Percentiles rank a stretch among this genome's conserved stretches.
Conservation (phyloP, 345 rosid genomes). For the Lepidium sativum region DNA sequence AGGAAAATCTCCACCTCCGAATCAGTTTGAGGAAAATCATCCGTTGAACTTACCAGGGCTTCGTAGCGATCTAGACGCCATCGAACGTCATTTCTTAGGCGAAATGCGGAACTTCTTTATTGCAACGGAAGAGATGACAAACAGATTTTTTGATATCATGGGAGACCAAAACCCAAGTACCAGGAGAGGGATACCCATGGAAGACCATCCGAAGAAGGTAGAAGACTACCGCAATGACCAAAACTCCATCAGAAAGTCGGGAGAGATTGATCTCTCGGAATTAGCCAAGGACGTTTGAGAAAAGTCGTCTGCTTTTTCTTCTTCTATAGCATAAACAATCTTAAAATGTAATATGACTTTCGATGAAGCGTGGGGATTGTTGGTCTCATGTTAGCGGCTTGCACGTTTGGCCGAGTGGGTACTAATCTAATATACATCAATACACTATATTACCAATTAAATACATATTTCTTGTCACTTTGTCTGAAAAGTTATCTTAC, state of each 20-base stretch:
- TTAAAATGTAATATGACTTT: conserved; percentile 2
- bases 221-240: conserved; percentile 17
- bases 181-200: conserved; percentile 45
- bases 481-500: background rate
- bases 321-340: background rate
- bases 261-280: conserved; percentile 47
- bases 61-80: conserved; percentile 51
- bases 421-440: background rate
- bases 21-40: conserved; percentile 30
- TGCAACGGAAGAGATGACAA: conserved; percentile 68
- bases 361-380: background rate
- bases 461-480: background rate
- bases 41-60: conserved; percentile 68
- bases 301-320: background rate
- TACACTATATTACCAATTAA: background rate
- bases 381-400: conserved; percentile 6
- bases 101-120: conserved; percentile 53
- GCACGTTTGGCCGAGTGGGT: conserved; percentile 11
- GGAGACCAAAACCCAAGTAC: conserved; percentile 32
- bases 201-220: conserved; percentile 27
- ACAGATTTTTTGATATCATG: conserved; percentile 45
- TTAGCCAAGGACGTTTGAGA: conserved; percentile 60
- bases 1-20: conserved; percentile 24
- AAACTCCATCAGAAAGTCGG: conserved; percentile 1
- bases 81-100: conserved; percentile 51